Evolutionary conservation across 192 early-diverging fungal species (phyloP).

Genomic region (Coemansia aciculifera): DNA sequence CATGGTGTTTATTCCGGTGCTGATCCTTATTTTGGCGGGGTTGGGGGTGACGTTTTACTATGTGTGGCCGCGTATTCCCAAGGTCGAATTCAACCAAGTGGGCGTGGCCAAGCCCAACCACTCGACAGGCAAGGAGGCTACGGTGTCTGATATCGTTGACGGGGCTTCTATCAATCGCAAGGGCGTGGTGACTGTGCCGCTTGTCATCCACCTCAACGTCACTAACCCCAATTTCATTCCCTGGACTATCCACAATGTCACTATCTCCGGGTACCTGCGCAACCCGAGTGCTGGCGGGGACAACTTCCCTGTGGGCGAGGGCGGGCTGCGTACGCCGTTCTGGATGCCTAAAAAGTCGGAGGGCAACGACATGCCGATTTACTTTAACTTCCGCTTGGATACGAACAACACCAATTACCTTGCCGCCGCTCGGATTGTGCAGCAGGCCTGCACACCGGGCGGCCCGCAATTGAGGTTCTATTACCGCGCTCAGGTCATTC

Average conservation of each 20-base stretch:
- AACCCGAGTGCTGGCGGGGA: conserved; percentile 22
- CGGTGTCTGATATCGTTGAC: conserved; percentile 30
- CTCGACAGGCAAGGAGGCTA: neutral
- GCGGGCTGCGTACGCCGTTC: conserved; percentile 45
- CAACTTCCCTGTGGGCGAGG: conserved; percentile 53
- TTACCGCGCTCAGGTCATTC: conserved; percentile 53
- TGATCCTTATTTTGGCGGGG: conserved; percentile 40
- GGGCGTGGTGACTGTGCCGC: conserved; percentile 53
- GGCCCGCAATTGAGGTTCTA: conserved; percentile 42
- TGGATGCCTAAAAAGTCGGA: conserved; percentile 44
- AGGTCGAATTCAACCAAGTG: conserved; percentile 37
- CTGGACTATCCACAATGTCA: conserved; percentile 59
- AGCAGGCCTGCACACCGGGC: conserved; percentile 37
- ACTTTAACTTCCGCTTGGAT: conserved; percentile 51
- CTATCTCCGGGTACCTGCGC: conserved; percentile 44
- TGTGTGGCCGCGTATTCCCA: conserved; percentile 56
- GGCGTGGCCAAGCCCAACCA: conserved; percentile 15
- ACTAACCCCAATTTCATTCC: conserved; percentile 59
- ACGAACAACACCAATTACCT: conserved; percentile 42
- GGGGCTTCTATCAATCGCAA: conserved; percentile 39
- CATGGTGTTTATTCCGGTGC: conserved; percentile 44
- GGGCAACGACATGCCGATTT: conserved; percentile 46
- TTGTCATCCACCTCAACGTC: conserved; percentile 53
- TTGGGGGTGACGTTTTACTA: conserved; percentile 54
- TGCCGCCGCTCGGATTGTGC: conserved; percentile 36